These are phyloP conservation scores for Oryza punctata DNA, from an alignment of 176 grass and related monocot species.

Conservation along the genomic window DNA sequence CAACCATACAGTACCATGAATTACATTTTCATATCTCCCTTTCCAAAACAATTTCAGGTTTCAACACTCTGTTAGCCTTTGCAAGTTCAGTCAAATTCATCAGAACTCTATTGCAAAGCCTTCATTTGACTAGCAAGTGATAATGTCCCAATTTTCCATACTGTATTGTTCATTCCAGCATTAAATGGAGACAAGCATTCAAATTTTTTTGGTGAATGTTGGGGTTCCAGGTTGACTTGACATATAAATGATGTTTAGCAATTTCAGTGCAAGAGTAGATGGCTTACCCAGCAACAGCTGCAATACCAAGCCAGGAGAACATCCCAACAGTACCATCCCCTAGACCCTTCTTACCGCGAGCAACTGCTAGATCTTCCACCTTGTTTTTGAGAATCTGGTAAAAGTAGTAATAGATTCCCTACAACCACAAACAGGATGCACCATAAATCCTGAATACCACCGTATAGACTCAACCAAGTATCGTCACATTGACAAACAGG, in stretches of 20 bases:
- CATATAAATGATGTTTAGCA: conserved; percentile 6
- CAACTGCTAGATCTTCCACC: conserved; percentile 65
- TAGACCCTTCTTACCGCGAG: conserved; percentile 63
- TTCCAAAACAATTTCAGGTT: background rate
- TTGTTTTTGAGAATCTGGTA: conserved; percentile 97
- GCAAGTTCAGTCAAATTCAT: background rate
- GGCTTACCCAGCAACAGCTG: conserved; percentile 83
- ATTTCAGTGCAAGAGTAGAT: conserved; percentile 5
- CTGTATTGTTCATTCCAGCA: background rate
- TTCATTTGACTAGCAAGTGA: conserved; percentile 3
- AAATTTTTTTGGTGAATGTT: background rate
- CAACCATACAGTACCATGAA: background rate
- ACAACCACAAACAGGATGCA: background rate
- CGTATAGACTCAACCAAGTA: conserved; percentile 19
- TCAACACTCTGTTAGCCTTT: background rate
- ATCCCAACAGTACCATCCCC: conserved; percentile 94
- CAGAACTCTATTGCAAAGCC: background rate
- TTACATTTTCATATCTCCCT: background rate
- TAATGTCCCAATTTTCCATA: background rate
- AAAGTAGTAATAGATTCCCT: conserved; percentile 99
- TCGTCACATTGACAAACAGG: background rate
- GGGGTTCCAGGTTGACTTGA: background rate
- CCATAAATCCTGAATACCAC: background rate
- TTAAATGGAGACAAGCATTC: background rate
- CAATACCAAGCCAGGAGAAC: conserved; percentile 95